phyloP scores from a whole-genome alignment of 768 basidiomycete genomes.

The Ramaria sp. region DNA sequence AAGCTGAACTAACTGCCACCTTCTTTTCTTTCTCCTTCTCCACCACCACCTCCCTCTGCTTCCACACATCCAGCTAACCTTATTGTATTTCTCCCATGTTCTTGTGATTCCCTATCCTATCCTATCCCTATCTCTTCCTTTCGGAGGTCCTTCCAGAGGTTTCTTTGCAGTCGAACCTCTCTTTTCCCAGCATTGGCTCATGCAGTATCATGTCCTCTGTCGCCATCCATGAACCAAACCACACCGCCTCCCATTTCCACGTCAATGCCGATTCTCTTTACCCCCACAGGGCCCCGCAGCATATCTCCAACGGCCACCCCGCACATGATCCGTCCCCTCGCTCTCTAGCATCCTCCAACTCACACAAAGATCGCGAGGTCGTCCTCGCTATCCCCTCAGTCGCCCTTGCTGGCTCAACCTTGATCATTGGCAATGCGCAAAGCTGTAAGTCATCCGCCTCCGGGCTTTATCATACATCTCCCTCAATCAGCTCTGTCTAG shows the following conservation, averaged over 20 bases:
- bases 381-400: slow-evolving; percentile 72
- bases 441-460: slow-evolving; percentile 41
- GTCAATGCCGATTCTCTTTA: slow-evolving; percentile 16
- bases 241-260: slow-evolving; percentile 19
- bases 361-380: slow-evolving; percentile 49
- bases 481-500: slow-evolving; percentile 29
- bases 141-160: background rate
- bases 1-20: background rate
- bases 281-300: slow-evolving; percentile 11
- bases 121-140: background rate
- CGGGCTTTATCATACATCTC: slow-evolving; percentile 1
- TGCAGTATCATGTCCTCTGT: slow-evolving; percentile 45
- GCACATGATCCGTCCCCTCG: slow-evolving; percentile 7
- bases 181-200: slow-evolving; percentile 18
- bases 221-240: slow-evolving; percentile 34
- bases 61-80: slow-evolving; percentile 14
- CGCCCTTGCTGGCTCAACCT: slow-evolving; percentile 54
- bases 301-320: slow-evolving; percentile 7
- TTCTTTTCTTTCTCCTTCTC: slow-evolving; percentile 14
- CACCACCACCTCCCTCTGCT: slow-evolving; percentile 5
- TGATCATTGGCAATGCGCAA: slow-evolving; percentile 63
- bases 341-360: slow-evolving; percentile 11
- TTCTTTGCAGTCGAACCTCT: background rate
- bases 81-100: slow-evolving; percentile 20
- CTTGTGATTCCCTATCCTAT: background rate